phyloP scores from a whole-genome alignment of 305 asterid species.

The Fraxinus platypoda region DNA sequence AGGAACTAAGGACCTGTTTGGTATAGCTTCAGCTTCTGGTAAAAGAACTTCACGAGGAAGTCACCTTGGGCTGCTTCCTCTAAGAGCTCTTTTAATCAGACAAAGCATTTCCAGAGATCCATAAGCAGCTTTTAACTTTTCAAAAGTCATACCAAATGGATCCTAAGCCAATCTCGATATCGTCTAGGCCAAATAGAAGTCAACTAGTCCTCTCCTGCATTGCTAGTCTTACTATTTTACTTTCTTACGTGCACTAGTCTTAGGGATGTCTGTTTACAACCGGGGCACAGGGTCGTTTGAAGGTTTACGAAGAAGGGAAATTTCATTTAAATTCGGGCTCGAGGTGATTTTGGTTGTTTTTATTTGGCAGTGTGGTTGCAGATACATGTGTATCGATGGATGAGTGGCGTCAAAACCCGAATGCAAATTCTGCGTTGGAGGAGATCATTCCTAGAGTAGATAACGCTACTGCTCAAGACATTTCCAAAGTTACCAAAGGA shows the following conservation, averaged over 20 bases:
- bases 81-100: background rate
- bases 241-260: background rate
- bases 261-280: background rate
- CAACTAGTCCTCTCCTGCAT: background rate
- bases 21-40: background rate
- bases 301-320: background rate
- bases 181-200: background rate
- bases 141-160: background rate
- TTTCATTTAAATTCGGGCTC: background rate
- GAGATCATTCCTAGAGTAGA: conserved; percentile 32
- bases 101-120: background rate
- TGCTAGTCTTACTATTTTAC: background rate
- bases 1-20: background rate
- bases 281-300: background rate
- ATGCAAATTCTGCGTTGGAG: conserved; percentile 30
- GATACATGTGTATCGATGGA: conserved; percentile 38
- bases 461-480: conserved; percentile 18
- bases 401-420: conserved; percentile 38
- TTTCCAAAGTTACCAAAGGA: conserved; percentile 24
- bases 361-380: conserved; percentile 20
- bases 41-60: background rate
- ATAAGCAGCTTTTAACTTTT: background rate
- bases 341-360: background rate
- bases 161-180: background rate
- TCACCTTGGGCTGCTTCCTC: background rate